Percentiles rank a stretch among this genome's conserved stretches.
Evolutionary conservation across 1,284 basidiomycete species (phyloP).

Genomic region (Cystobasidium slooffiae): DNA sequence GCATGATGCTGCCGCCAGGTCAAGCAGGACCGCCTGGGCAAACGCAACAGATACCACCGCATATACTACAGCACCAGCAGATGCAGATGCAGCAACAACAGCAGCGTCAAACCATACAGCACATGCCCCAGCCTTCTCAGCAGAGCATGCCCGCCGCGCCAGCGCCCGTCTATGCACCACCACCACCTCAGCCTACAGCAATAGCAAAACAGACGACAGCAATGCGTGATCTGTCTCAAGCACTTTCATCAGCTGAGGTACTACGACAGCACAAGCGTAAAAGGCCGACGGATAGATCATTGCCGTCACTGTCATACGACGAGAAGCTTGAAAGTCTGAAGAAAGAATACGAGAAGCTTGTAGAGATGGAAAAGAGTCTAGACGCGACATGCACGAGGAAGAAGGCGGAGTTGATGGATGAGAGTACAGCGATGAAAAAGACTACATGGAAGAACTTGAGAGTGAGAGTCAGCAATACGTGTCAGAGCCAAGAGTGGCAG

Average conservation of each 20-base stretch:
- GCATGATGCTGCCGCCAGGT: neutral
- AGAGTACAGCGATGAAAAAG: conserved; percentile 59
- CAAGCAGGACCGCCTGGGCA: conserved; percentile 1
- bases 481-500: conserved; percentile 34
- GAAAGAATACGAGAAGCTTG: conserved; percentile 72
- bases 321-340: conserved; percentile 24
- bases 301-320: conserved; percentile 34
- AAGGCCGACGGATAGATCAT: conserved; percentile 33
- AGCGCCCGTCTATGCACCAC: conserved; percentile 22
- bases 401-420: conserved; percentile 85
- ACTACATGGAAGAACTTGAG: conserved; percentile 30
- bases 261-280: conserved; percentile 36
- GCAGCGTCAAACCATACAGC: conserved; percentile 5
- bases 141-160: neutral
- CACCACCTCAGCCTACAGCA: conserved; percentile 20
- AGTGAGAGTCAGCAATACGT: conserved; percentile 33
- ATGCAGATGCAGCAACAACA: neutral
- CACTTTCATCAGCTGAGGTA: conserved; percentile 22
- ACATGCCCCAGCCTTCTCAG: neutral
- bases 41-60: conserved; percentile 10
- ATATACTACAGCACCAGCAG: conserved; percentile 16
- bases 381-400: conserved; percentile 95
- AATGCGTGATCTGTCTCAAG: conserved; percentile 10
- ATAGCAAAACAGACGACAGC: neutral
- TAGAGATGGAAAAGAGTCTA: conserved; percentile 85